These are phyloP conservation scores for Teunomyces funiuensis DNA, from an alignment of 805 yeast genomes.

Conservation along the genomic window DNA sequence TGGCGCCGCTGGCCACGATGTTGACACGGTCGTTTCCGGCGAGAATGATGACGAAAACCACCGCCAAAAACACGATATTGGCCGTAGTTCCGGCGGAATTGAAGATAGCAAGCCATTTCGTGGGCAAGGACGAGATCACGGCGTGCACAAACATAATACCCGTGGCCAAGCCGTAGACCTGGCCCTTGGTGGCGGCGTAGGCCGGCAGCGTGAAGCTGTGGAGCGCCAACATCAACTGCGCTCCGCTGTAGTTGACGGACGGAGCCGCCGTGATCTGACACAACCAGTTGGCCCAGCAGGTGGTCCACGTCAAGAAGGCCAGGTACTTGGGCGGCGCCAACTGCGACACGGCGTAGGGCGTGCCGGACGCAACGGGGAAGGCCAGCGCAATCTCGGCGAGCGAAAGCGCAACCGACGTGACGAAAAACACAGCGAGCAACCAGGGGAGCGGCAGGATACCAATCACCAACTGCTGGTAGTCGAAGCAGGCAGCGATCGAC, in stretches of 20 bases:
- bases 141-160: constrained; percentile 52
- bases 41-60: constrained; percentile 54
- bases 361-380: constrained; percentile 67
- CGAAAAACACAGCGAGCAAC: constrained; percentile 57
- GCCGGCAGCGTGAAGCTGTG: constrained; percentile 40
- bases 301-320: constrained; percentile 58
- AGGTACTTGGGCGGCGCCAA: constrained; percentile 55
- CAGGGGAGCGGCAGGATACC: constrained; percentile 64
- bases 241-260: constrained; percentile 57
- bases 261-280: constrained; percentile 65
- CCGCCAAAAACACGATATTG: constrained; percentile 49
- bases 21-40: constrained; percentile 48
- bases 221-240: constrained; percentile 55
- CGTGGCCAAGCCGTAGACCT: constrained; percentile 50
- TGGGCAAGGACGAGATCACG: constrained; percentile 51
- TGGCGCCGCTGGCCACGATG: constrained; percentile 39
- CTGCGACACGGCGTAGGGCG: constrained; percentile 67
- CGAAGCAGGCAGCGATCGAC: constrained; percentile 62
- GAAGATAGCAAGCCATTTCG: constrained; percentile 52
- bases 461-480: constrained; percentile 57
- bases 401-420: constrained; percentile 57
- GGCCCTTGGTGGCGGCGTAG: constrained; percentile 48
- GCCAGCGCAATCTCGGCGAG: constrained; percentile 67
- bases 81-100: constrained; percentile 50
- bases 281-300: constrained; percentile 65